Base-by-base conservation (phyloP, 2,329 filamentous ascomycete genomes). In the Cladosporium sp. region DNA sequence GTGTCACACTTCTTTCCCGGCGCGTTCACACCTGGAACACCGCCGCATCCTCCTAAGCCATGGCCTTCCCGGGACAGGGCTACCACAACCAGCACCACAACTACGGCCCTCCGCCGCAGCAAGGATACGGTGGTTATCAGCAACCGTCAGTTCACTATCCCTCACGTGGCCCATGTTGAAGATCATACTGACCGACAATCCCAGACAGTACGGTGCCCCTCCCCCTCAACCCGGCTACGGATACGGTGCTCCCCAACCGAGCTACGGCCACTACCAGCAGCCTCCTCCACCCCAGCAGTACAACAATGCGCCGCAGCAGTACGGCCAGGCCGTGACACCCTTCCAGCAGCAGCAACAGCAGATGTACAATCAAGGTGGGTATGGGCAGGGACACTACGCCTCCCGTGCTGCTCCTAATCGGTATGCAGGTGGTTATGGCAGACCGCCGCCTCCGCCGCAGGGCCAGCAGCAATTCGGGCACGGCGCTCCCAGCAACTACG, bases 401-500 rank as follows among this genome's bases (percentile, higher is more conserved):
- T 2, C 80, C 84, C 34, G 48, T 32, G 40, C 48, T 35, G 31
- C 40, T 43, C 48, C 48, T 50, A 48, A 87, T 87, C 7, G 85
- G 86, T 14, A 62, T 14, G 68, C 41, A 44, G 42, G 49, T 59
- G 16, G 16, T 14, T 59, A 48, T 35, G 62, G 60, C 54, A 58
- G 59, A 46, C 43, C 57, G 46, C 61, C 63, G 22, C 66, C 68
- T 18, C 68, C 66, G 37, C 68, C 68, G 4, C 61, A 63, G 19
- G 46, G 56, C 41, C 58, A 63, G 34, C 58, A 58, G 52, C 76
- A 79, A 57, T 93, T 93, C 65, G 88, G 90, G 52, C 77, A 84
- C 56, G 90, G 89, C 53, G 90, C 91, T 11, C 90, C 90, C 14
- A 78, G 83, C 58, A 79, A 79, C 62, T 95, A 95, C 70, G 82